Base-by-base conservation (phyloP, 1,284 basidiomycete genomes). In the Wolfiporia cocos region DNA sequence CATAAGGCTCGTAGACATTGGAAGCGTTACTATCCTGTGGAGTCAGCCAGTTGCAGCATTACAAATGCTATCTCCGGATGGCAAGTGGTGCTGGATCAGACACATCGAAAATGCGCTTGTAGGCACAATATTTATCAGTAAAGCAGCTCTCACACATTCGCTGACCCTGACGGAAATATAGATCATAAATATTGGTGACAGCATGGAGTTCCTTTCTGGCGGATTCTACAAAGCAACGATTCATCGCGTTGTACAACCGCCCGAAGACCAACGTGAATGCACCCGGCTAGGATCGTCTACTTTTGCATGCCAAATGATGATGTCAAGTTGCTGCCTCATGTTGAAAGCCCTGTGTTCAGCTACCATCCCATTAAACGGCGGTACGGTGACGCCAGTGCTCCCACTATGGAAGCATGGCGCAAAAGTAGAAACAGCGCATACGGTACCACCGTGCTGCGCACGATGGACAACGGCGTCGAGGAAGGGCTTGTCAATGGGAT, bases 101-200 rank as follows among this genome's bases (percentile, higher is more conserved):
- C 76, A 81, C 51, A 63, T 80, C n/a, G n/a, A n/a, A n/a, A n/a
- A n/a, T n/a, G n/a, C n/a, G n/a, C 70, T 74, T 2, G 78, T 80
- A 48, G 31, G 62, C 42, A 52, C 80, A 18, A 77, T 78, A 49
- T 7, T 50, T 41, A 23, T 15, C 21, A 5, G 4, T 11, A 28
- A 11, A 18, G 18, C 12, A 2, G 15, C 7, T 15, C 7, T 7
- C 10, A 33, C 9, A 28, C 14, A 28, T 9, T 28, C 7, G 9
- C 14, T 14, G 14, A 28, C 26, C 14, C 26, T n/a, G n/a, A n/a
- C n/a, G n/a, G n/a, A n/a, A n/a, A n/a, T n/a, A 28, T 14, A 71
- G 71, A 63, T 73, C 26, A 62, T 78, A 48, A 79, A 85, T 49
- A 69, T 70, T 0, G 81, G 81, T 12, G 81, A 84, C 49, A 67